Evolutionary conservation across 2,329 filamentous ascomycete genomes (phyloP), one percentile per base, ranked within the genome.

Genomic region (Emergomyces orientalis): DNA sequence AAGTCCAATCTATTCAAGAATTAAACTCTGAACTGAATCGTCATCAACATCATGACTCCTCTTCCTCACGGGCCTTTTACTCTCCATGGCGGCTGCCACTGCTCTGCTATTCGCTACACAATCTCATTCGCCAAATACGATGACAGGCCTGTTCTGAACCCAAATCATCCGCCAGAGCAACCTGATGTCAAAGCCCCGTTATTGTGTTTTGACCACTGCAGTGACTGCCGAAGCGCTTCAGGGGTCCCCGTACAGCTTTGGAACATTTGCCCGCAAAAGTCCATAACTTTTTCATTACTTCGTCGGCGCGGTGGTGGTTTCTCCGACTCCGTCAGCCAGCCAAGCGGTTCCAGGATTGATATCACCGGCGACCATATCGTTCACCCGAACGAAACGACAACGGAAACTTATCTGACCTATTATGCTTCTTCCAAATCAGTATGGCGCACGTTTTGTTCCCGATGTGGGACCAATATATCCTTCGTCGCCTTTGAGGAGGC

Each of bases 21-120:
- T 47, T 2, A 45, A 45, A 45, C 19, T 7, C 6, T n/a, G 19
- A 45, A 3, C 43, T 47, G 9, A 22, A 49, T 27, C 11, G 22
- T 27, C 11, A 47, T 9, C 25, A 39, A 25, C 30, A 30, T 30
- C 47, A 61, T 61, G 51, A 8, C 34, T 19, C 56, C 39, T 45
- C 34, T 56, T 37, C 49, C 60, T 14, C 59, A 45, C 25, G 62
- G 66, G 39, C 61, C 69, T 11, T 63, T 69, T 32, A 64, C 64
- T 11, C 63, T 73, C 9, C 65, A 61, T 1, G 71, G 71, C 6
- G 69, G 71, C 30, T 72, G 71, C 62, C 71, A 68, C 63, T 73
- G 69, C 65, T 63, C 63, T 41, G 67, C 70, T 45, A 70, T 71
- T 63, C 62, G 65, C n/a, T 72, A 73, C 61, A 67, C 65, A 11